These are phyloP conservation scores for Arthrobotrys megalospora DNA, from an alignment of 2,329 filamentous ascomycete species.

Conservation along the genomic window DNA sequence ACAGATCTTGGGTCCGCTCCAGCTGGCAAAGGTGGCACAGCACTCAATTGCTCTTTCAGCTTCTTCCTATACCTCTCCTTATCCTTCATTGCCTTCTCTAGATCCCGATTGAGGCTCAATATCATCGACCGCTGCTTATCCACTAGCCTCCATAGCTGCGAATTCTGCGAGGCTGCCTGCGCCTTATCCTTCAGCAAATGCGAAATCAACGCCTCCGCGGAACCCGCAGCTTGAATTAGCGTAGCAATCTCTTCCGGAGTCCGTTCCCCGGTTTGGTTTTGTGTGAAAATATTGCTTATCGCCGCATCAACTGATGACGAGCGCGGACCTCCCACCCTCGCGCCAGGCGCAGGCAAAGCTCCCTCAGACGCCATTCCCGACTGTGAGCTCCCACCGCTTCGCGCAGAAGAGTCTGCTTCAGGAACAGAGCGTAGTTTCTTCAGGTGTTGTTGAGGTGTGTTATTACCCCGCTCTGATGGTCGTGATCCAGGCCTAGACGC, in stretches of 20 bases:
- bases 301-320: conserved; percentile 94
- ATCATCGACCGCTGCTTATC: conserved; percentile 98
- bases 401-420: conserved; percentile 51
- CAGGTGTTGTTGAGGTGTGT: conserved; percentile 62
- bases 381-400: conserved; percentile 55
- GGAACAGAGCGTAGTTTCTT: conserved; percentile 63
- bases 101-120: conserved; percentile 90
- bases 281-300: conserved; percentile 77
- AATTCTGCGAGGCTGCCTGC: conserved; percentile 87
- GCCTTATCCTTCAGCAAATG: conserved; percentile 93
- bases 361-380: conserved; percentile 62
- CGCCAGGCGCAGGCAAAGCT: conserved; percentile 60
- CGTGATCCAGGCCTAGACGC: conserved; percentile 57
- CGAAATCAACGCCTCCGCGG: conserved; percentile 88
- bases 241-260: conserved; percentile 81
- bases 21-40: conserved; percentile 68
- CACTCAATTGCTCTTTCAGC: conserved; percentile 79
- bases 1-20: conserved; percentile 61
- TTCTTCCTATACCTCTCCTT: conserved; percentile 95
- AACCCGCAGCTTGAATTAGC: conserved; percentile 87
- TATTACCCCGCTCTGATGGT: conserved; percentile 56
- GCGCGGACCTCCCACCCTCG: conserved; percentile 71
- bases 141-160: conserved; percentile 93
- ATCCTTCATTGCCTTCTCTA: conserved; percentile 91
- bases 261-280: conserved; percentile 70